Evolutionary conservation across 2,329 filamentous ascomycete genomes (phyloP).

Genomic region (Fusarium miscanthi): DNA sequence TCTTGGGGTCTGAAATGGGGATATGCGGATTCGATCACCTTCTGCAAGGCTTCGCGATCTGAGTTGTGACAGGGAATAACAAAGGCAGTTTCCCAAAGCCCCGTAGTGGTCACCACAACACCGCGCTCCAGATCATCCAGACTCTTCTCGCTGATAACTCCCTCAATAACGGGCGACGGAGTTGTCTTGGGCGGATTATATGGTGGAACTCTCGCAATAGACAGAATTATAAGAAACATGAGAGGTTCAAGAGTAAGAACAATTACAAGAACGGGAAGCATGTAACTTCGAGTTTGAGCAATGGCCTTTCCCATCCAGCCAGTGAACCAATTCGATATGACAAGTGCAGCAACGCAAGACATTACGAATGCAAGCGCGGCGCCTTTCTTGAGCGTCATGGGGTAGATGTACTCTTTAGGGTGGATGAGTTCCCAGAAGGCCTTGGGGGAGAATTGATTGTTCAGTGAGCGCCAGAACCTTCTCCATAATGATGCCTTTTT

Average conservation of each 20-base stretch:
- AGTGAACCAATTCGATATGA: not conserved
- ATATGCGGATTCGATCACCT: not conserved
- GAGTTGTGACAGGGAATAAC: constrained; percentile 6
- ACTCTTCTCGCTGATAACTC: not conserved
- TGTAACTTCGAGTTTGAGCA: not conserved
- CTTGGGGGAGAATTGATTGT: not conserved
- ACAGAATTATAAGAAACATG: constrained; percentile 12
- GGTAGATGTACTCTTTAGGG: not conserved
- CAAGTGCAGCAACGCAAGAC: not conserved
- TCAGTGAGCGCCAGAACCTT: not conserved
- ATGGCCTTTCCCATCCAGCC: not conserved
- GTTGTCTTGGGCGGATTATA: not conserved
- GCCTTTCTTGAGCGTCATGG: not conserved
- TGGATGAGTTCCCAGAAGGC: constrained; percentile 10
- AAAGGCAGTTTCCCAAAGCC: not conserved
- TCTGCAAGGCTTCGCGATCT: not conserved
- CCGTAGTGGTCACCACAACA: accelerated
- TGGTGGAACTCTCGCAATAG: not conserved
- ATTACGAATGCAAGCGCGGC: not conserved
- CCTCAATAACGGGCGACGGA: not conserved
- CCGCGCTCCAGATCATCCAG: not conserved
- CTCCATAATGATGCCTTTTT: not conserved
- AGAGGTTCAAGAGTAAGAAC: constrained; percentile 8
- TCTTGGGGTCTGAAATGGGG: constrained; percentile 8
- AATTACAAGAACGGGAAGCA: constrained; percentile 1